Conservation (phyloP, 1,284 basidiomycete species). For the Pascua guehoae region DNA sequence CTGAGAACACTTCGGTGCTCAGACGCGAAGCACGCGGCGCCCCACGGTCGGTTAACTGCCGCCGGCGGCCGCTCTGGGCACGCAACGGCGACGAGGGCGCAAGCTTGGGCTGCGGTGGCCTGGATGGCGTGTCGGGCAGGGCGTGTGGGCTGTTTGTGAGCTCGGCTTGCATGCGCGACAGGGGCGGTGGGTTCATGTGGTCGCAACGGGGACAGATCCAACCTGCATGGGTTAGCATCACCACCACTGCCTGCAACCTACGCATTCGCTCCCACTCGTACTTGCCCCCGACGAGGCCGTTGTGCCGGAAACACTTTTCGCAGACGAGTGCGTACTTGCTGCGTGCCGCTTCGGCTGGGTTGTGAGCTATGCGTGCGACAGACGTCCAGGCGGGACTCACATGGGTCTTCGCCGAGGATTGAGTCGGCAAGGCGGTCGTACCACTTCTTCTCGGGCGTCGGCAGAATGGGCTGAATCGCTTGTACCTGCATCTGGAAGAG, state of each 20-base stretch:
- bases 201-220: slow-evolving; percentile 49
- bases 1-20: slow-evolving; percentile 39
- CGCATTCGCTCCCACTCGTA: slow-evolving; percentile 85
- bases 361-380: slow-evolving; percentile 1
- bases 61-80: slow-evolving; percentile 16
- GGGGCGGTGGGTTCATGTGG: slow-evolving; percentile 42
- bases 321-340: slow-evolving; percentile 90
- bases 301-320: slow-evolving; percentile 85
- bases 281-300: slow-evolving; percentile 80
- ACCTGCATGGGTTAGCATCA: slow-evolving; percentile 27
- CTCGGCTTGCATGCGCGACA: slow-evolving; percentile 21
- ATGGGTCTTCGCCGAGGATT: slow-evolving; percentile 76
- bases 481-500: slow-evolving; percentile 43
- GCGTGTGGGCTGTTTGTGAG: neutral
- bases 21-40: slow-evolving; percentile 35
- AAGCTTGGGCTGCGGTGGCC: slow-evolving; percentile 4
- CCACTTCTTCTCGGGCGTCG: slow-evolving; percentile 72
- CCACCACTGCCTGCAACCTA: slow-evolving; percentile 53
- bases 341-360: slow-evolving; percentile 42
- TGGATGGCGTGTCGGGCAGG: slow-evolving; percentile 12
- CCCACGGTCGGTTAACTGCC: slow-evolving; percentile 23
- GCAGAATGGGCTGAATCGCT: slow-evolving; percentile 45
- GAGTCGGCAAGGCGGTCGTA: slow-evolving; percentile 84
- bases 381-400: slow-evolving; percentile 52
- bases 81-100: neutral